These are phyloP conservation scores for Davidsoniella neocaledoniae DNA, from an alignment of 2,329 filamentous ascomycete genomes.

Conservation along the genomic window DNA sequence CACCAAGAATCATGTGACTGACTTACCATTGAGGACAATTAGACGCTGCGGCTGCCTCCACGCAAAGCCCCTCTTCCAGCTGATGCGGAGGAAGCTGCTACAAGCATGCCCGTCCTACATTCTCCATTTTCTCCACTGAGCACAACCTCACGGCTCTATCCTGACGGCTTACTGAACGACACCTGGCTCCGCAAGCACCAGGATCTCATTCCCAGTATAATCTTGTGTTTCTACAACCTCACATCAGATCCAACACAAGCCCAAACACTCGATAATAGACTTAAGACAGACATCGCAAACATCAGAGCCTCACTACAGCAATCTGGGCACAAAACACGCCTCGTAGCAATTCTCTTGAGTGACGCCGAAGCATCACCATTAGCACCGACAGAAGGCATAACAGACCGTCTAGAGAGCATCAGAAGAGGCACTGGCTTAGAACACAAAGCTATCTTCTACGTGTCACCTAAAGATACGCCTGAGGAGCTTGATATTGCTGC, in stretches of 20 bases:
- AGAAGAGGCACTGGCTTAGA: conserved; percentile 66
- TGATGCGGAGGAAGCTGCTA: conserved; percentile 27
- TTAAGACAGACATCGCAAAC: conserved; percentile 73
- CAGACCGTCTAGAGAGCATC: conserved; percentile 62
- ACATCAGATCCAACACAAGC: conserved; percentile 55
- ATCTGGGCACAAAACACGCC: conserved; percentile 61
- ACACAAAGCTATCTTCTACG: conserved; percentile 68
- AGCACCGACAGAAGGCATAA: conserved; percentile 36
- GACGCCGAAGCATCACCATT: conserved; percentile 37
- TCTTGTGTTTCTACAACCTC: conserved; percentile 67
- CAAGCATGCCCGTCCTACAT: conserved; percentile 46
- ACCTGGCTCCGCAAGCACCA: conserved; percentile 85
- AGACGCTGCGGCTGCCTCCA: conserved; percentile 40
- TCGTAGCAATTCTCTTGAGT: conserved; percentile 62
- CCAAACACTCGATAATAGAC: conserved; percentile 66
- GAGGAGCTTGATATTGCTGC: conserved; percentile 59
- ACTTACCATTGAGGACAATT: conserved; percentile 1
- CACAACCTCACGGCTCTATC: conserved; percentile 66
- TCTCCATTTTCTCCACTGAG: conserved; percentile 85
- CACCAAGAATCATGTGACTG: conserved; percentile 5
- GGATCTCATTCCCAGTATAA: conserved; percentile 60
- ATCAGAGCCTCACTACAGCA: conserved; percentile 49
- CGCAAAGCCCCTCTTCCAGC: conserved; percentile 38
- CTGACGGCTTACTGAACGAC: conserved; percentile 71
- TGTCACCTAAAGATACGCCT: conserved; percentile 55